These are phyloP conservation scores for Saccharum spontaneum DNA, from an alignment of 176 grass and related monocot genomes.

Conservation along the genomic window DNA sequence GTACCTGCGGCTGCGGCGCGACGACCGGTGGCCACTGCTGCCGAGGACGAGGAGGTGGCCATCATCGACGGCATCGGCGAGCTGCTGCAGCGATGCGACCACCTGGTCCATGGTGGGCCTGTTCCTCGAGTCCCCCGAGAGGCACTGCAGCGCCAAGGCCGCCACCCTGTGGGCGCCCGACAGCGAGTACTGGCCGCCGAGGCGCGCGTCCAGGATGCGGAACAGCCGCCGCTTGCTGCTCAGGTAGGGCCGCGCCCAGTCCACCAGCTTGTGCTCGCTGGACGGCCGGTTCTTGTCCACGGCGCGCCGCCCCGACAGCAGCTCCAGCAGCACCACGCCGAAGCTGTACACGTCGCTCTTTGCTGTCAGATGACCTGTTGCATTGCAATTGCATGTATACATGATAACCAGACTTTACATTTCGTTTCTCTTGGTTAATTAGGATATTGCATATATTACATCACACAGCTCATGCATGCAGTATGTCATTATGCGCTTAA, in stretches of 20 bases:
- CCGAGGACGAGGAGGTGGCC: too few relatives aligned
- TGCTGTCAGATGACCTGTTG: conserved; percentile 55
- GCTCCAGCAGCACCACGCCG: conserved; percentile 78
- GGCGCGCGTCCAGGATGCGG: conserved; percentile 48
- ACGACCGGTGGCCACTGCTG: conserved; percentile 6
- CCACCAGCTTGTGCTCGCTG: conserved; percentile 70
- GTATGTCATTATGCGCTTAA: too few relatives aligned
- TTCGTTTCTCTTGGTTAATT: too few relatives aligned
- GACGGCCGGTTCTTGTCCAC: conserved; percentile 71
- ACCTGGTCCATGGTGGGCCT: conserved; percentile 67
- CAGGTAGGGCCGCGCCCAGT: conserved; percentile 72
- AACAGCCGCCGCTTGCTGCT: conserved; percentile 46
- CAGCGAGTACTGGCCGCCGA: conserved; percentile 57
- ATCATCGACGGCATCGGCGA: background rate
- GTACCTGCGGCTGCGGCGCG: background rate
- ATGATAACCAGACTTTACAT: too few relatives aligned
- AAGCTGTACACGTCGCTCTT: conserved; percentile 94
- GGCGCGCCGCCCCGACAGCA: conserved; percentile 56
- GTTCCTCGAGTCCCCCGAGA: conserved; percentile 45
- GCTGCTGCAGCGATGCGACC: conserved; percentile 44
- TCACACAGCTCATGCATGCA: too few relatives aligned
- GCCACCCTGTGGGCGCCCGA: conserved; percentile 52
- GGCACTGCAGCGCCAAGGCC: conserved; percentile 47
- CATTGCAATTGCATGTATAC: too few relatives aligned
- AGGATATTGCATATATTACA: conserved; percentile 7